Evolutionary conservation across 1,284 basidiomycete genomes (phyloP).

Genomic region (Boletus sp.): DNA sequence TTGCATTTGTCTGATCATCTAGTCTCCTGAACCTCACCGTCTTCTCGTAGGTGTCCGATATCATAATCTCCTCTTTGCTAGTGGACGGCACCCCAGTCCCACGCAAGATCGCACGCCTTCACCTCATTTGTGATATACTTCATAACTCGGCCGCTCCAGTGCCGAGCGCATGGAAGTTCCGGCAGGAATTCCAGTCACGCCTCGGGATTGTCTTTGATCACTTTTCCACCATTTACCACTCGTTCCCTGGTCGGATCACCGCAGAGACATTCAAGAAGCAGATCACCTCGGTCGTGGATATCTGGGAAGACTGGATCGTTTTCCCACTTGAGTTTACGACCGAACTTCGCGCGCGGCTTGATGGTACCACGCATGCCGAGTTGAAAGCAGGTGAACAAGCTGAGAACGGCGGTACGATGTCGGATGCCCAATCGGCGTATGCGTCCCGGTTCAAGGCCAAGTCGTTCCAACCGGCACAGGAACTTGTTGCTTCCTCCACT

Average conservation of each 20-base stretch:
- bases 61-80: constrained; percentile 79
- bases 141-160: constrained; percentile 91
- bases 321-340: constrained; percentile 81
- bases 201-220: constrained; percentile 91
- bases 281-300: constrained; percentile 78
- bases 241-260: constrained; percentile 88
- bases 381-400: constrained; percentile 29
- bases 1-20: constrained; percentile 15
- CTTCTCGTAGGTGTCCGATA: constrained; percentile 68
- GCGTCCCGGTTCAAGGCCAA: constrained; percentile 73
- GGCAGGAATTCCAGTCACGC: constrained; percentile 84
- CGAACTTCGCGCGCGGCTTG: constrained; percentile 67
- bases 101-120: constrained; percentile 90
- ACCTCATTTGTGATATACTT: constrained; percentile 95
- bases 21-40: constrained; percentile 6
- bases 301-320: constrained; percentile 97
- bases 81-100: constrained; percentile 90
- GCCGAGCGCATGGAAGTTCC: constrained; percentile 91
- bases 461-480: constrained; percentile 68
- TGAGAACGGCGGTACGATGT: constrained; percentile 30
- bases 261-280: constrained; percentile 92
- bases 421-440: constrained; percentile 34
- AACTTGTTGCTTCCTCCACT: constrained; percentile 29
- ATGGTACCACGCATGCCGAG: constrained; percentile 47
- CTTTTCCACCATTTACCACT: constrained; percentile 86